These are phyloP conservation scores for Nothophoma quercina DNA, from an alignment of 2,329 filamentous ascomycete species.

Conservation along the genomic window DNA sequence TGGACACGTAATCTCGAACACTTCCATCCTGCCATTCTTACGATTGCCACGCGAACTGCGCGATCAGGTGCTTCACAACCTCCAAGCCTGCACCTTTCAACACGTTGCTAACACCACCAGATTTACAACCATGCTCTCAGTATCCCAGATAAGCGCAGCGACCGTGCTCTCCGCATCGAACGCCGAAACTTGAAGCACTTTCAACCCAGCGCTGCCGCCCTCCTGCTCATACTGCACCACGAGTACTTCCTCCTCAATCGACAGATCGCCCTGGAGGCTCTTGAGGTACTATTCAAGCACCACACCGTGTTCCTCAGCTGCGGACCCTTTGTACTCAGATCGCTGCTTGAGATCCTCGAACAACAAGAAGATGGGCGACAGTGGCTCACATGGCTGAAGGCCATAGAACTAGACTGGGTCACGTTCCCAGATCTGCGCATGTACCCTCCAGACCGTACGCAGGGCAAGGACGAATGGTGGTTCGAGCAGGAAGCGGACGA, in stretches of 20 bases:
- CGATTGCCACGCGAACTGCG: conserved; percentile 47
- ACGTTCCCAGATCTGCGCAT: conserved; percentile 44
- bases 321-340: conserved; percentile 46
- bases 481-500: conserved; percentile 32
- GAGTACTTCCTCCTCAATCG: conserved; percentile 45
- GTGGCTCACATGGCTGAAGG: conserved; percentile 43
- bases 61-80: conserved; percentile 37
- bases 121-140: conserved; percentile 43
- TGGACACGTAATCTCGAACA: conserved; percentile 3
- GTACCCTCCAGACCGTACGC: conserved; percentile 41
- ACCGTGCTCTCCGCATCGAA: conserved; percentile 43
- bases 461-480: conserved; percentile 35
- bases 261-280: conserved; percentile 45
- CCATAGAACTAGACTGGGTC: conserved; percentile 45
- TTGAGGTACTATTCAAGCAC: conserved; percentile 44
- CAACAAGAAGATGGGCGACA: conserved; percentile 32
- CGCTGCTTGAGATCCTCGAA: conserved; percentile 39
- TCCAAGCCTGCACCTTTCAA: neutral
- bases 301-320: conserved; percentile 46
- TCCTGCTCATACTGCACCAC: conserved; percentile 46
- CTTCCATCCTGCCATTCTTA: conserved; percentile 39
- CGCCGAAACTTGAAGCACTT: conserved; percentile 45
- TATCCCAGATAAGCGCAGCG: conserved; percentile 35
- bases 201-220: conserved; percentile 37
- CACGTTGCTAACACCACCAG: conserved; percentile 17